Percentiles rank a stretch among this genome's conserved stretches.
phyloP scores from a whole-genome alignment of 129 eudicot genomes.

The Lactuca saligna region DNA sequence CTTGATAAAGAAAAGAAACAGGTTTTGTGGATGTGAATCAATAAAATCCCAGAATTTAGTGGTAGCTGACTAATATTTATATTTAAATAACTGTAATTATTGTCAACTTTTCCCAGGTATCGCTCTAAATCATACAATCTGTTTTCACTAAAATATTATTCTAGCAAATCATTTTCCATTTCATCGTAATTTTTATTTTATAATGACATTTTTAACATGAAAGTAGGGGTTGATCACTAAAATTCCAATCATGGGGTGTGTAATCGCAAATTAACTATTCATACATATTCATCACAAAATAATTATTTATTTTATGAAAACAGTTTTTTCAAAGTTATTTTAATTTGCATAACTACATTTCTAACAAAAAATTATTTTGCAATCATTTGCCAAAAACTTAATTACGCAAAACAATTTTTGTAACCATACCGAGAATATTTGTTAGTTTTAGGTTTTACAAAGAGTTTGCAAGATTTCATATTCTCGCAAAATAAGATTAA shows the following conservation, averaged over 20 bases:
- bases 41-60: slow-evolving; percentile 32
- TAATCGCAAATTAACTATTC: not conserved
- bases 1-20: slow-evolving; percentile 20
- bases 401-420: too few relatives aligned
- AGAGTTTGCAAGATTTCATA: not conserved
- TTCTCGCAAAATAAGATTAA: too few relatives aligned
- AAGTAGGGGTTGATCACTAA: not conserved
- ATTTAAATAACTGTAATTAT: slow-evolving; percentile 23
- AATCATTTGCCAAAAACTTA: not conserved
- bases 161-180: not conserved
- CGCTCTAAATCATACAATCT: slow-evolving; percentile 24
- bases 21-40: slow-evolving; percentile 20
- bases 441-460: too few relatives aligned
- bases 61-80: slow-evolving; percentile 52
- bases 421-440: not conserved
- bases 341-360: not conserved
- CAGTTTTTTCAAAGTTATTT: not conserved
- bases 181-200: slow-evolving; percentile 8
- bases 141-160: not conserved
- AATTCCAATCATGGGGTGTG: not conserved
- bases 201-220: not conserved
- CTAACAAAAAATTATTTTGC: too few relatives aligned
- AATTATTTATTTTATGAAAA: too few relatives aligned
- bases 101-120: slow-evolving; percentile 40
- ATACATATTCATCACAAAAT: too few relatives aligned